phyloP scores from a whole-genome alignment of 768 basidiomycete species.

The Asterophora lycoperdoides region DNA sequence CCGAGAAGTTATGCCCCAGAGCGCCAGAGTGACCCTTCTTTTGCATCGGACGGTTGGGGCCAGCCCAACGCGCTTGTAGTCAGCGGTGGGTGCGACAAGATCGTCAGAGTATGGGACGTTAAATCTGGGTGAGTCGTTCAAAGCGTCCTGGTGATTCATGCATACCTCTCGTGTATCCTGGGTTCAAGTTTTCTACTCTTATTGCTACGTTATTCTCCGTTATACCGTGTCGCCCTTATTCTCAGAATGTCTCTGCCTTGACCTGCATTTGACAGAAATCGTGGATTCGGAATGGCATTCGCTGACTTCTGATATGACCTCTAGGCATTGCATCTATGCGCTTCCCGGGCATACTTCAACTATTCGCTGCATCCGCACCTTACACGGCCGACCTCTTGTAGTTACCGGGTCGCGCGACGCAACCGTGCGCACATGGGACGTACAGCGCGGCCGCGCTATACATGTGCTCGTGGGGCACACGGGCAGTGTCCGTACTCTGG shows the following conservation, averaged over 20 bases:
- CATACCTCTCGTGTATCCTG: too few species aligned
- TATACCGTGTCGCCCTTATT: too few species aligned
- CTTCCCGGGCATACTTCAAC: conserved; percentile 86
- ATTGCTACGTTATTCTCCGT: too few species aligned
- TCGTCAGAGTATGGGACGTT: conserved; percentile 90
- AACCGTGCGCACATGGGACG: conserved; percentile 89
- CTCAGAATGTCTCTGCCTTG: too few species aligned
- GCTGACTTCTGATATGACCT: background rate
- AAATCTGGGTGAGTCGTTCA: conserved; percentile 74
- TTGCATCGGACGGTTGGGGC: conserved; percentile 84
- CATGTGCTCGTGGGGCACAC: conserved; percentile 72
- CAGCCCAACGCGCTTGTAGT: conserved; percentile 80
- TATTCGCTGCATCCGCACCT: conserved; percentile 83
- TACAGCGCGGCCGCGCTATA: conserved; percentile 69
- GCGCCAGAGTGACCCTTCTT: conserved; percentile 50
- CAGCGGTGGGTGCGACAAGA: conserved; percentile 91
- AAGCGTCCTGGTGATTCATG: too few species aligned
- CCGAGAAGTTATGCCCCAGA: conserved; percentile 13
- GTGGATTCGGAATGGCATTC: too few species aligned
- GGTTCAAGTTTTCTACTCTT: too few species aligned
- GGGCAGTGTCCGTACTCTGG: conserved; percentile 81
- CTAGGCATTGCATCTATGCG: conserved; percentile 66
- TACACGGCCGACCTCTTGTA: conserved; percentile 84
- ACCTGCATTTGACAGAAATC: too few species aligned
- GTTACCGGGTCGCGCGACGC: conserved; percentile 87